These are phyloP conservation scores for Margaritispora aquatica DNA, from an alignment of 495 filamentous ascomycete genomes.

Conservation along the genomic window DNA sequence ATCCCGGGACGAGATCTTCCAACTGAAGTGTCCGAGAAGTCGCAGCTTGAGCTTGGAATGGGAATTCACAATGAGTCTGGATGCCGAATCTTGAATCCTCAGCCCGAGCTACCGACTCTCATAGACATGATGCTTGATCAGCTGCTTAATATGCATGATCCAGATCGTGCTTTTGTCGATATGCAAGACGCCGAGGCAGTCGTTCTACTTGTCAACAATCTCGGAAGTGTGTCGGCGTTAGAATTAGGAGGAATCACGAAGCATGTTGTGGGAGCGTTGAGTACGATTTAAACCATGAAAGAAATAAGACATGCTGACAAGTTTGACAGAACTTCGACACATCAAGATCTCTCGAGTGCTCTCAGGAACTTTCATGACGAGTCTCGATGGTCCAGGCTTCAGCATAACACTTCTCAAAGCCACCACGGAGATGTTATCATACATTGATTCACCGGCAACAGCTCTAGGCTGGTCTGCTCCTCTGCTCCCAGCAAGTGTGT, in stretches of 20 bases:
- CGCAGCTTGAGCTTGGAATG: slow-evolving; percentile 89
- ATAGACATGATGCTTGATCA: slow-evolving; percentile 47
- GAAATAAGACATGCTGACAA: slow-evolving; percentile 33
- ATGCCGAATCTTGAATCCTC: not conserved
- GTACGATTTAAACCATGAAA: slow-evolving; percentile 24
- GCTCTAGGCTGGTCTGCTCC: slow-evolving; percentile 61
- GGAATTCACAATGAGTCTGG: slow-evolving; percentile 36
- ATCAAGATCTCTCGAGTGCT: not conserved
- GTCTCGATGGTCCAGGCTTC: slow-evolving; percentile 85
- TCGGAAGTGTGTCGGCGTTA: slow-evolving; percentile 55
- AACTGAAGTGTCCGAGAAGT: slow-evolving; percentile 9
- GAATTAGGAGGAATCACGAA: slow-evolving; percentile 52
- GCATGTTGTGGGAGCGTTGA: slow-evolving; percentile 44
- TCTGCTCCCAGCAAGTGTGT: slow-evolving; percentile 24
- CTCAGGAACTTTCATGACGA: slow-evolving; percentile 66
- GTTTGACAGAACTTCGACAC: not conserved
- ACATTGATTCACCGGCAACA: slow-evolving; percentile 63
- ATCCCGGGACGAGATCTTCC: slow-evolving; percentile 63
- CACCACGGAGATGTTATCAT: slow-evolving; percentile 45
- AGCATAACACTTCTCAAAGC: slow-evolving; percentile 71
- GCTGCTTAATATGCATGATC: slow-evolving; percentile 47
- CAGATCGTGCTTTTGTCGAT: slow-evolving; percentile 51
- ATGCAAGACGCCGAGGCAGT: slow-evolving; percentile 48
- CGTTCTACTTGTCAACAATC: slow-evolving; percentile 54
- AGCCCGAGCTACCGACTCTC: slow-evolving; percentile 29